Base-by-base conservation (phyloP, 176 grass and related monocot genomes). In the Ensete glaucum region DNA sequence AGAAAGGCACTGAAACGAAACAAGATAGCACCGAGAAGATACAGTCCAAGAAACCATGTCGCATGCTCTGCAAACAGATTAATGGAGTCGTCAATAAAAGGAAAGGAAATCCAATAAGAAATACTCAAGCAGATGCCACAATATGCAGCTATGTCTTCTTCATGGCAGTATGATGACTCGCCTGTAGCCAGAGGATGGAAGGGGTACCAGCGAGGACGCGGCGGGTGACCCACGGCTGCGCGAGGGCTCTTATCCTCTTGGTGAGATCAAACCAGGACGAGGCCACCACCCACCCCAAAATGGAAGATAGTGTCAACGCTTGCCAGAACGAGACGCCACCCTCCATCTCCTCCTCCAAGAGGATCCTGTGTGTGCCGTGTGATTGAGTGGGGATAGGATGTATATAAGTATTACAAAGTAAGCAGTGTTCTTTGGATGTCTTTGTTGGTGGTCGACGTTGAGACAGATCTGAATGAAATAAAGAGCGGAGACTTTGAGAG, bases 1-100 rank as follows among this genome's bases (percentile, higher is more conserved):
- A 99, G 80, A 99, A 99, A 27, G 96, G 96, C 79, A 91, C 96
- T 6, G 96, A 94, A 27, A 99, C 91, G 73, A 91, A 63, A 63
- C 96, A 95, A 68, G 91, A 99, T 62, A 99, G 73, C 79, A 85
- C 52, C 15, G 96, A 94, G 82, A 99, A 99, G 64, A 99, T 75
- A 27, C 79, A 82, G 81, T 94, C 91, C 53, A 91, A 77, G 29
- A 86, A 76, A 69, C 13, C 83, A 79, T 91, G 84, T 19, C 88
- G 91, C 12, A 82, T 55, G 80, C 69, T 91, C 96, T 99, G 91
- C 79, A 84, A 78, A 53, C 34, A 43, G 34, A 43, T 43, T 43
- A 43, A 43, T 0, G 5, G 0, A 43, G 34, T 43, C 34, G 34
- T 43, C 34, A 82, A 80, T 64, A 66, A 48, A n/a, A n/a, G n/a